Base-by-base conservation (phyloP, 768 basidiomycete genomes). In the Melanogaster broomeanus region DNA sequence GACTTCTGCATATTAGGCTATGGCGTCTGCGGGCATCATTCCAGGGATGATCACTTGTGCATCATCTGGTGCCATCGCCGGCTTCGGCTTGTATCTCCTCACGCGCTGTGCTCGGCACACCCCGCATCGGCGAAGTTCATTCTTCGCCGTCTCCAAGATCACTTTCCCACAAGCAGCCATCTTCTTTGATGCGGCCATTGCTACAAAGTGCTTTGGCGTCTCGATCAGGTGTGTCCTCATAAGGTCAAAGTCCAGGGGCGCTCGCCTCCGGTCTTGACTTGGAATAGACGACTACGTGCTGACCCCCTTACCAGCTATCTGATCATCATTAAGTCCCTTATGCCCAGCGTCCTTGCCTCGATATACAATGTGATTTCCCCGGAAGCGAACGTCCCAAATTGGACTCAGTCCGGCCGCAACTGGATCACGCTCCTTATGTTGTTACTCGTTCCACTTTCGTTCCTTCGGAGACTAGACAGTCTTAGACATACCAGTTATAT, bases 191-290 rank as follows among this genome's bases (percentile, higher is more conserved):
- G 85, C 85, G 4, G 96, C 95, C 12, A 93, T 98, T 60, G 93
- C 93, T 10, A 87, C 85, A 66, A 98, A 98, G 67, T 98, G 96
- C 68, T 97, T 97, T 65, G 96, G 96, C 18, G 96, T 98, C 3
- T 93, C 91, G 30, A 86, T 95, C 60, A 93, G 92, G 82, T 93
- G 71, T 41, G 80, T 33, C 19, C 45, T 24, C 34, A 28, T 39
- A 31, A 31, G 31, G 25, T 27, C 15, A 3, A 15, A 31, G 12
- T 10, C 13, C 15, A 6, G 1, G 12, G 31, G 12, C 31, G 31
- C 31, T 27, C 34, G 28, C 18, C 21, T 2, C 6, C 16, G 42
- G 35, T 45, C 34, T 44, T 39, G 9, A 45, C 21, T 12, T 41
- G 35, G 13, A 2, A 18, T 19, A 8, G n/a, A 35, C n/a, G 34